Evolutionary conservation across 371 early-diverging fungal species (phyloP).

Genomic region (Rhizopus arrhizus): DNA sequence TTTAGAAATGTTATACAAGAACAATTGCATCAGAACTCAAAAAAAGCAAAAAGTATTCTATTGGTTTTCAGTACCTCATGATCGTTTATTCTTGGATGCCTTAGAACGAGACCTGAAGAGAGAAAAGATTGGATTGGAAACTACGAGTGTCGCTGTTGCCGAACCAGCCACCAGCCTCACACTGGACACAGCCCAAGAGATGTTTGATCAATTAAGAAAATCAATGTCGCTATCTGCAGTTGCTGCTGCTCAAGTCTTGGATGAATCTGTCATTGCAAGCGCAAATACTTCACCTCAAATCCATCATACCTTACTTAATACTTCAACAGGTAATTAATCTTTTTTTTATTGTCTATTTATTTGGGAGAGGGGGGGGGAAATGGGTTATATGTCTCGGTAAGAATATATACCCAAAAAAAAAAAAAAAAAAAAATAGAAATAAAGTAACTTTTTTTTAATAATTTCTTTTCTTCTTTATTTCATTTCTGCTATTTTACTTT

Average conservation of each 20-base stretch:
- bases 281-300: slow-evolving; percentile 5
- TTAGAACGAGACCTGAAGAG: slow-evolving; percentile 97
- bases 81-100: slow-evolving; percentile 95
- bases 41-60: slow-evolving; percentile 99
- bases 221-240: slow-evolving; percentile 44
- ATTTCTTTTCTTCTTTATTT: slow-evolving; percentile 9
- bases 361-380: background rate
- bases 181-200: slow-evolving; percentile 58
- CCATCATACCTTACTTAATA: slow-evolving; percentile 1
- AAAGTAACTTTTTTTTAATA: background rate
- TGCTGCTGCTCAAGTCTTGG: slow-evolving; percentile 35
- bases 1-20: slow-evolving; percentile 96
- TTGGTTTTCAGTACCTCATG: slow-evolving; percentile 98
- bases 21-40: slow-evolving; percentile 98
- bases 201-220: slow-evolving; percentile 58
- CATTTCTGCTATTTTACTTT: background rate
- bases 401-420: slow-evolving; percentile 2
- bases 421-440: slow-evolving; percentile 3
- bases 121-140: slow-evolving; percentile 81
- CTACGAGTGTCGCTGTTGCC: slow-evolving; percentile 71
- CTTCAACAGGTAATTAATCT: slow-evolving; percentile 25
- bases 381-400: background rate
- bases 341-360: slow-evolving; percentile 4
- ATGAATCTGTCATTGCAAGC: slow-evolving; percentile 12
- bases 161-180: slow-evolving; percentile 64